Evolutionary conservation across 1,284 basidiomycete genomes (phyloP), one percentile per base, ranked within the genome.

Genomic region (Cronartium quercuum): DNA sequence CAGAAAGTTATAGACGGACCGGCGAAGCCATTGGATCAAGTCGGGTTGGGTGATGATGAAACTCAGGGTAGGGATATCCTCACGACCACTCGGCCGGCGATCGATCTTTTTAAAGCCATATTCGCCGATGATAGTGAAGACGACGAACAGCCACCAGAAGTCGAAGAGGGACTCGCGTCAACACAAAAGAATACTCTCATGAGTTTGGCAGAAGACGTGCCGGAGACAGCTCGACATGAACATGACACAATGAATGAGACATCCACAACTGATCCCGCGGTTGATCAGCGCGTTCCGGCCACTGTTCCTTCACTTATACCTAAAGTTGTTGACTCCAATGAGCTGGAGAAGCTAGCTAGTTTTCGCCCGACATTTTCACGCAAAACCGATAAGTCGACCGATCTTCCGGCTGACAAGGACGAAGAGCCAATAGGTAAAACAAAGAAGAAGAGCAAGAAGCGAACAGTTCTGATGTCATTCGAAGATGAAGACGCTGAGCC

Each of bases 21-120:
- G 3, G 15, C 57, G 29, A 51, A 66, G 44, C 2, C 71, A n/a
- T 44, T 75, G 38, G 58, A 67, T 6, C 55, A 92, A 79, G 86
- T 97, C 40, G 94, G 94, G 0, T 83, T 87, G 88, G 94, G 91
- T 10, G 92, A 95, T 66, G 93, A 96, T 80, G 90, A 92, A 65
- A 86, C 86, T 61, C 92, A 95, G 80, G 92, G 91, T 0, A 82
- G 86, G 55, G 93, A 96, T 80, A 94, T 88, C 10, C 84, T 95
- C 77, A 92, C 90, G 0, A 94, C 94, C 81, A 85, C 90, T 77
- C 87, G 91, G 60, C 95, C 95, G 1, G 84, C 88, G 1, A 91
- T 93, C 85, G 91, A 94, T 79, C 88, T 98, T 51, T 98, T 97
- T 85, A 95, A 95, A 81, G 92, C 81, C 15, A 81, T 83, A 58